Evolutionary conservation across 2,329 filamentous ascomycete species (phyloP), one percentile per base, ranked within the genome.

Genomic region (Dactylellina haptotyla): DNA sequence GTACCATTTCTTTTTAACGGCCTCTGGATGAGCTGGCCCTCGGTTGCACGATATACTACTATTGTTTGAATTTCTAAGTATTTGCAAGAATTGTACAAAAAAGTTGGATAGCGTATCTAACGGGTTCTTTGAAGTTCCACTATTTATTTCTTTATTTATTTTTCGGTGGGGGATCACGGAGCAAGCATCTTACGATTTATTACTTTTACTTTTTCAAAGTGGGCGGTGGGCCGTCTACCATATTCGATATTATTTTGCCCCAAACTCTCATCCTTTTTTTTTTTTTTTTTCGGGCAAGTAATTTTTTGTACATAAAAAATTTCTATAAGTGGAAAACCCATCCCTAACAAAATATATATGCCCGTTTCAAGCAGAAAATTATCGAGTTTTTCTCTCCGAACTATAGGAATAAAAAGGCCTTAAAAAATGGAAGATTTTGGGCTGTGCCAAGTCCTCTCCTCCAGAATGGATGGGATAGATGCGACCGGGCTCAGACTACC

Each of bases 21-120:
- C 37, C 57, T 51, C 18, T 48, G 65, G 37, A 70, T 51, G 45
- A 18, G 45, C 32, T 53, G 64, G 53, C 25, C 64, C 39, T 69
- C 46, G 64, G 64, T 69, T 69, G 64, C 64, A 62, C 14, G 26
- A 62, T 59, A 59, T 23, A 28, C 28, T 62, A 39, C 32, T 50
- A 41, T 53, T 43, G 8, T 43, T 59, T 48, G 9, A 46, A 48
- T n/a, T 59, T 9, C 30, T 43, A 28, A 58, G 58, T 20, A 26
- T 39, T 61, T n/a, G 43, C 25, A 51, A 56, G 20, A 56, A 32
- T 37, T 69, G 56, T 69, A 61, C 54, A 62, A 69, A 69, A 67
- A 69, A 56, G 45, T 62, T 54, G 34, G 48, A 56, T 54, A 46
- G 46, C 50, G 64, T 54, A 56, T 69, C 48, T 54, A 54, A 56